Percentiles rank a stretch among this genome's conserved stretches.
Conservation (phyloP, 2,329 filamentous ascomycete genomes). For the Aspergillus persii region DNA sequence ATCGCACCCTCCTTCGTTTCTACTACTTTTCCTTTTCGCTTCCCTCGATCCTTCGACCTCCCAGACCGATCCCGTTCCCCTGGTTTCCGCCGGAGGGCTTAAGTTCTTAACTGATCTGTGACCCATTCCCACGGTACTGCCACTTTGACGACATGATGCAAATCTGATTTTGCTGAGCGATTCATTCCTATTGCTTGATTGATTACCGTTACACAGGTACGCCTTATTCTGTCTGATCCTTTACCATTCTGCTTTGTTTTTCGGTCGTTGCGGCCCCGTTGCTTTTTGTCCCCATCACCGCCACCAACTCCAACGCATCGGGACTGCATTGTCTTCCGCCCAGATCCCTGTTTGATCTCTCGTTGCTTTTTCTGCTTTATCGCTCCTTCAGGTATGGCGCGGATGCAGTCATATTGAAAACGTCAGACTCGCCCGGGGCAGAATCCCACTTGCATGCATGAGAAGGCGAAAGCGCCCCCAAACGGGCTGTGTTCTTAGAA, state of each 20-base stretch:
- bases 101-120: conserved; percentile 1
- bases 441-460: neutral
- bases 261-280: neutral
- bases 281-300: conserved; percentile 9
- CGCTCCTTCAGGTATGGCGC: neutral
- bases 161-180: conserved; percentile 5
- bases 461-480: conserved; percentile 5
- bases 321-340: conserved; percentile 7
- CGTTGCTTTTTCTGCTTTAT: conserved; percentile 8
- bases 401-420: neutral
- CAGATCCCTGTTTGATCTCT: neutral
- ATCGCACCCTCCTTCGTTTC: neutral
- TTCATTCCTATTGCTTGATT: conserved; percentile 9
- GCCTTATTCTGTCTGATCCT: neutral
- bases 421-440: conserved; percentile 3
- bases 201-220: conserved; percentile 19
- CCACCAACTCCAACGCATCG: conserved; percentile 5
- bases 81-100: neutral
- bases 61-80: neutral
- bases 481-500: conserved; percentile 7
- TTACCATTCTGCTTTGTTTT: neutral
- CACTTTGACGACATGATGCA: conserved; percentile 1
- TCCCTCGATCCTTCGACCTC: neutral
- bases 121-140: conserved; percentile 3
- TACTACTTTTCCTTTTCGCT: neutral